Conservation (phyloP, 345 rosid species). For the Populus davidiana region DNA sequence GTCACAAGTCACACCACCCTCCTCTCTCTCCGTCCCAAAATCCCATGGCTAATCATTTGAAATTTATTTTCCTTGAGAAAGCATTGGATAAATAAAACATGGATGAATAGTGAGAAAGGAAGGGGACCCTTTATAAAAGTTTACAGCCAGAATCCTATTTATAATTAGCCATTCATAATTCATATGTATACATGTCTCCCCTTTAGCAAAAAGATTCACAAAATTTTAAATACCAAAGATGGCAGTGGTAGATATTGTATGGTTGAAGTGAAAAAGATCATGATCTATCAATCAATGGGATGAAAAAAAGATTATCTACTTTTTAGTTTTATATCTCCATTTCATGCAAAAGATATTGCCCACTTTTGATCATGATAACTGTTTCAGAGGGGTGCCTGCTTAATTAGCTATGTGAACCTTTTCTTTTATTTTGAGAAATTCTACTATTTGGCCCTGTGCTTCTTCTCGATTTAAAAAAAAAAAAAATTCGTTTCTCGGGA, state of each 20-base stretch:
- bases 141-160: not conserved
- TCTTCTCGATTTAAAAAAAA: not conserved
- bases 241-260: slow-evolving; percentile 13
- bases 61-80: slow-evolving; percentile 9
- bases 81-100: not conserved
- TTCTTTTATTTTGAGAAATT: slow-evolving; percentile 11
- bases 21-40: slow-evolving; percentile 19
- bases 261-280: slow-evolving; percentile 42
- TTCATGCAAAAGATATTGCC: slow-evolving; percentile 17
- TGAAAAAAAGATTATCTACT: slow-evolving; percentile 34
- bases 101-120: not conserved
- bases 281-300: slow-evolving; percentile 48
- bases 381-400: slow-evolving; percentile 20
- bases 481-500: slow-evolving; percentile 21
- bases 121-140: not conserved
- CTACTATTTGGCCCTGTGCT: not conserved
- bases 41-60: slow-evolving; percentile 42
- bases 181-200: not conserved
- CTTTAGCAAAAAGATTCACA: slow-evolving; percentile 23
- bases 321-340: slow-evolving; percentile 25
- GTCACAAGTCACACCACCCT: slow-evolving; percentile 17
- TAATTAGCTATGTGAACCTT: slow-evolving; percentile 1
- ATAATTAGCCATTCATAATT: not conserved
- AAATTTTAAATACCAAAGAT: slow-evolving; percentile 19
- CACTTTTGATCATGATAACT: slow-evolving; percentile 6